Base-by-base conservation (phyloP, 345 rosid genomes). In the Litchi chinensis region DNA sequence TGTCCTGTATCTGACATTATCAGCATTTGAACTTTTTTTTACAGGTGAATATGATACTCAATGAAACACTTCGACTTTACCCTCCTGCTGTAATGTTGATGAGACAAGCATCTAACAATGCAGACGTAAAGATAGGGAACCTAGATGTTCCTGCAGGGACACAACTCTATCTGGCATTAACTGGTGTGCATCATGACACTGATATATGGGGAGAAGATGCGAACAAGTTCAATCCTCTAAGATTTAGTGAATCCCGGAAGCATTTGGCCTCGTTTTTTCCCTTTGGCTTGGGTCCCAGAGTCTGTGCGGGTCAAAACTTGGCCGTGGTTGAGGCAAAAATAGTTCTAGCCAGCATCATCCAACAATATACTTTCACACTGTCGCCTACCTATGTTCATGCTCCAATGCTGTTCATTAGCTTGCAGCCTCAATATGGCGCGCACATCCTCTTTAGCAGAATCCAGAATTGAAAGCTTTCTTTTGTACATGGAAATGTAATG, bases 151-250 rank as follows among this genome's bases (percentile, higher is more conserved):
- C 98, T 13, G 87, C 83, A 5, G 86, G 85, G 44, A 93, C 95
- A 6, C 91, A 93, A 21, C 70, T 95, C 57, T 85, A 73, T 69
- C 10, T 95, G 62, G 82, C 94, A 0, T 12, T 81, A 16, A 39
- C 82, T 10, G 91, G 90, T 11, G 79, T 88, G 44, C 98, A 95
- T 43, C 95, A 82, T 50, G 95, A 92, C 76, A 72, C 56, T 28
- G 88, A 83, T 37, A 76, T 88, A 59, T 93, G 99, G 99, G 98
- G 97, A 57, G 79, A 77, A 11, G 96, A 92, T 37, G 95, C 88
- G 0, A 81, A 86, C 6, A 84, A 87, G 81, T 93, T 93, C 80
- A 93, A 93, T 70, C 97, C 93, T 3, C 10, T 65, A 0, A 93
- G 97, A 77, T 93, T 93, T 3, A 81, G 72, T n/a, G 89, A 87